phyloP scores from a whole-genome alignment of 1,284 basidiomycete genomes.

The Chalciporus sp. region DNA sequence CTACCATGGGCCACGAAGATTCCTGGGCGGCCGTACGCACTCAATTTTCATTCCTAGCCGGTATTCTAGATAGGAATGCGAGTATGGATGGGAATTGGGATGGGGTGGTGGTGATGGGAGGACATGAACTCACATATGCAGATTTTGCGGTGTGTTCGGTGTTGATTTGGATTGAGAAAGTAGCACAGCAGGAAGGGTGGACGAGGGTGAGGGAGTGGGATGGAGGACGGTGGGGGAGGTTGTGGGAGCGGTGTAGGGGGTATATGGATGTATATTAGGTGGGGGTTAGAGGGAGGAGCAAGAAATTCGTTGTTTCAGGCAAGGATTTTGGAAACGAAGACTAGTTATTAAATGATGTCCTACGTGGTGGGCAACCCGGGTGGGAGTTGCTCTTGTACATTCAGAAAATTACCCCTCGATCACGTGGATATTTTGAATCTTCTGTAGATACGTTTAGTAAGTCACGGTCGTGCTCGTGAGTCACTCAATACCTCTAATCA shows the following conservation, averaged over 20 bases:
- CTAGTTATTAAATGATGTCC: no score
- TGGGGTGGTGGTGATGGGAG: conserved; percentile 67
- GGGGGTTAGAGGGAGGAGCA: background rate
- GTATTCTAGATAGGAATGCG: conserved; percentile 64
- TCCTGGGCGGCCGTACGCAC: conserved; percentile 64
- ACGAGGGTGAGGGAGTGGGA: conserved; percentile 62
- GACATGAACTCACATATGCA: conserved; percentile 64
- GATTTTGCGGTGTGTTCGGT: conserved; percentile 73
- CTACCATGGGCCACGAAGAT: conserved; percentile 50
- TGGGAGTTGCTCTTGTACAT: no score
- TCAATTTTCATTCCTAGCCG: conserved; percentile 65
- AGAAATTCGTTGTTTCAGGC: no score
- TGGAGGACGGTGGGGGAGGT: conserved; percentile 58
- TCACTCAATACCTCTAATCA: no score
- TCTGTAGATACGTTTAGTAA: no score
- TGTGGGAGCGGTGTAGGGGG: conserved; percentile 59
- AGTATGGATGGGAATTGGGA: conserved; percentile 47
- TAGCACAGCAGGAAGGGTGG: conserved; percentile 71
- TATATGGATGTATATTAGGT: conserved; percentile 60
- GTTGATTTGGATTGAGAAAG: conserved; percentile 68
- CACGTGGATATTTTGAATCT: no score
- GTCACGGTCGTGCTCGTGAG: no score
- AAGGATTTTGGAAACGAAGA: no score
- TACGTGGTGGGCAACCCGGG: no score
- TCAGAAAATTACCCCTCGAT: no score